Evolutionary conservation across 371 early-diverging fungal genomes (phyloP), one percentile per base, ranked within the genome.

Genomic region (Dipsacomyces acuminosporus): DNA sequence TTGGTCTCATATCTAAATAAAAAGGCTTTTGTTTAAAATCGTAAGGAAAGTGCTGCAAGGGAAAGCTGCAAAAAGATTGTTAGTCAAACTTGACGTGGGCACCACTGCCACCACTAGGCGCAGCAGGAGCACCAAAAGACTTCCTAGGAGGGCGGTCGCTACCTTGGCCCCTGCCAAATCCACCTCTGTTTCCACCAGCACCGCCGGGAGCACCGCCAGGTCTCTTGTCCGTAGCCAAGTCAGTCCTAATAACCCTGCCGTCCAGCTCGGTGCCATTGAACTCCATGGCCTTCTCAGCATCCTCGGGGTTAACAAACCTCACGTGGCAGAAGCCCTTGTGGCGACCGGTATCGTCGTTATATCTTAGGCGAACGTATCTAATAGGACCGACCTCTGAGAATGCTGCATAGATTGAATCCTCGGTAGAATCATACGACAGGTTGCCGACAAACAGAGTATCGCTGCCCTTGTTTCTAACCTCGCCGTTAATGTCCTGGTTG

Each of bases 281-380:
- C 54, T 87, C 83, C 58, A 91, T 72, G 26, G 89, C 89, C 55
- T 78, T 77, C 50, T 81, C 62, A 19, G 93, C 94, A 54, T 77
- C 80, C 22, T 89, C 86, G 55, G 80, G 81, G 41, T 44, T 76
- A 41, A 78, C 74, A 72, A 92, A 90, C 73, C 92, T 93, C 18
- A 93, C 78, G 72, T 96, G 96, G 41, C 94, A 93, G 75, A 92
- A 98, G 17, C 99, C 99, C 89, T 91, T 89, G 17, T 63, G 81
- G 82, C 35, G 87, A 73, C 0, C 72, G 76, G 55, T 83, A 75
- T 38, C 82, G 80, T 17, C 86, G 80, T 26, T 82, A 78, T n/a
- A n/a, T n/a, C n/a, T 61, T 88, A 87, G 33, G 82, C 74, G 20
- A 7, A n/a, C 30, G 33, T 15, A 22, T 26, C 24, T 15, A n/a